Base-by-base conservation (phyloP, 2,329 filamentous ascomycete species). In the Neonectria faginata region DNA sequence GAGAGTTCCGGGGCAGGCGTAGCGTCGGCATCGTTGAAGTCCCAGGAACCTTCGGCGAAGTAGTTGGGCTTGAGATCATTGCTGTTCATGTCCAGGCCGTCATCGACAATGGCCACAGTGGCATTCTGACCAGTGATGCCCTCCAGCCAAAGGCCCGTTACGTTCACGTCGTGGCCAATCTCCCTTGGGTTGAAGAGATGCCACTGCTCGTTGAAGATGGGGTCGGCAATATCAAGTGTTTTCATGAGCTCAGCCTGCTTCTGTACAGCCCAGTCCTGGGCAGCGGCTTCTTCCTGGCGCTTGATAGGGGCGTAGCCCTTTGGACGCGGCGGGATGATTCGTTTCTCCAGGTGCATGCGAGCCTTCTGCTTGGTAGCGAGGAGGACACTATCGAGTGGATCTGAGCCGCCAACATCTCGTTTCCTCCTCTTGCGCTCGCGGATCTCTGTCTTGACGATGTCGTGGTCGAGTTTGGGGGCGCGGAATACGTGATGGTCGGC, bases 1-100 rank as follows among this genome's bases (percentile, higher is more conserved):
- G 84, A 86, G 3, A 98, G 82, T n/a, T 89, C 86, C 1, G 96
- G 96, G 66, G 88, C 91, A 3, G 96, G 96, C 70, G 96, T 90
- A 1, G 89, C 83, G 2, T 85, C 86, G 54, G 92, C 85, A 74
- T 98, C 94, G 79, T 99, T 99, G 83, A 97, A 99, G 79, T 99
- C 96, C 80, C 92, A 97, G 3, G 95, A 98, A 27, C 96, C 96
- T 62, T 89, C 88, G 1, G 93, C 91, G 76, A 95, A 98, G 81
- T 97, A 99, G 78, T 99, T 99, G 72, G 89, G 91, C 78, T 92
- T 94, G 50, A 99, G 82, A 77, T 99, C 96, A 27, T 93, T 86
- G 82, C 94, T 98, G 81, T 97, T 88, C 91, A 99, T 96, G 75
- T 99, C 96, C 69, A 99, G 80, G 0, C 96, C 96, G 79, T 99